Percentiles rank a stretch among this genome's conserved stretches.
Conservation (phyloP, 345 rosid species). For the Linum tenue region DNA sequence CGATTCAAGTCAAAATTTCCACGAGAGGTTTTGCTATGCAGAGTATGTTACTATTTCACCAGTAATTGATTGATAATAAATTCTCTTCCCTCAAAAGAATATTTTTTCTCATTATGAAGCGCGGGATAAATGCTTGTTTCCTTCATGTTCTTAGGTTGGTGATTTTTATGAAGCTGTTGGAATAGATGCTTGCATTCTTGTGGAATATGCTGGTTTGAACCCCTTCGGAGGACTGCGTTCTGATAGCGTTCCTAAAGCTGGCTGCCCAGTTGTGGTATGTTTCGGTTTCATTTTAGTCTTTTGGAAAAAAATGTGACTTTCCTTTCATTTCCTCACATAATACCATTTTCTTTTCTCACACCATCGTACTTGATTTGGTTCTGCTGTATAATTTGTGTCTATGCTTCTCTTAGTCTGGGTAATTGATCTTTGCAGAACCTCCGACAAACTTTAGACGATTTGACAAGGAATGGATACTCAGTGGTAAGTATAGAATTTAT, state of each 20-base stretch:
- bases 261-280: conserved; percentile 88
- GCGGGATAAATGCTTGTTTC: background rate
- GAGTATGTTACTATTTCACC: conserved; percentile 38
- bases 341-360: background rate
- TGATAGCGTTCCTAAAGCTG: conserved; percentile 88
- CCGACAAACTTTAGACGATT: conserved; percentile 94
- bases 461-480: conserved; percentile 73
- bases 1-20: conserved; percentile 92
- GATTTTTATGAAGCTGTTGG: conserved; percentile 95
- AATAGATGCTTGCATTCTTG: conserved; percentile 92
- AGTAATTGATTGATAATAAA: background rate
- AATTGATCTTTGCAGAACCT: conserved; percentile 61
- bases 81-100: background rate
- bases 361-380: background rate
- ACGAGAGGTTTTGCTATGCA: conserved; percentile 89
- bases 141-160: conserved; percentile 54
- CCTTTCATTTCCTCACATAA: background rate
- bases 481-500: conserved; percentile 51
- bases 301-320: background rate
- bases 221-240: conserved; percentile 90
- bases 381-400: conserved; percentile 4
- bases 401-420: background rate
- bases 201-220: conserved; percentile 93
- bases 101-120: background rate
- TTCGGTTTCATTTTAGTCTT: conserved; percentile 2